Conservation (phyloP, 2,329 filamentous ascomycete species). For the Rutstroemia sydowiana region DNA sequence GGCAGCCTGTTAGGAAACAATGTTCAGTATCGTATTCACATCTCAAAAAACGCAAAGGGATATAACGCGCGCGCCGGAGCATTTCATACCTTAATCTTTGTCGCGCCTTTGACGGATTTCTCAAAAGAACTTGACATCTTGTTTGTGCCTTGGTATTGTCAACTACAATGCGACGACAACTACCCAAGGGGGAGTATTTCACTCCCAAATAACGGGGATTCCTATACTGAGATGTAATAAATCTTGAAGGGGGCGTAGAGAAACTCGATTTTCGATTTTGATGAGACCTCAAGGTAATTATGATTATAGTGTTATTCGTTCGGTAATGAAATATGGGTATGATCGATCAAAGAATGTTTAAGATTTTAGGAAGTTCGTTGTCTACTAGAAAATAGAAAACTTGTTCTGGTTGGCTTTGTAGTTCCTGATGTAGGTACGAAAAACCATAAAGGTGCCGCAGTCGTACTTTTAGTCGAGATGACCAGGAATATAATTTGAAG, state of each 20-base stretch:
- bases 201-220: conserved; percentile 5
- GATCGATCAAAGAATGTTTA: not conserved
- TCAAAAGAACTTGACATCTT: conserved; percentile 84
- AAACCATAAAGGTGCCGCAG: not conserved
- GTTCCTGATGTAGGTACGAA: not conserved
- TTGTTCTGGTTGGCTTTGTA: not conserved
- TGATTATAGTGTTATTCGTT: not conserved
- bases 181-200: conserved; percentile 7
- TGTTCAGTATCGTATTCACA: conserved; percentile 12
- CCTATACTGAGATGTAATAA: not conserved
- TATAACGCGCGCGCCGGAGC: conserved; percentile 3
- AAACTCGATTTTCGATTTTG: not conserved
- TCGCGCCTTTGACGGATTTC: conserved; percentile 98
- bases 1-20: conserved; percentile 56
- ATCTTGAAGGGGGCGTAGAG: not conserved
- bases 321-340: not conserved
- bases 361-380: not conserved
- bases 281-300: not conserved
- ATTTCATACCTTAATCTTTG: conserved; percentile 79
- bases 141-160: conserved; percentile 13
- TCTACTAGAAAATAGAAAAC: not conserved
- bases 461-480: not conserved
- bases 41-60: not conserved
- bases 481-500: not conserved
- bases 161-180: conserved; percentile 7